Evolutionary conservation across 176 grass and related monocot species (phyloP).

Genomic region (Thinopyrum elongatum): DNA sequence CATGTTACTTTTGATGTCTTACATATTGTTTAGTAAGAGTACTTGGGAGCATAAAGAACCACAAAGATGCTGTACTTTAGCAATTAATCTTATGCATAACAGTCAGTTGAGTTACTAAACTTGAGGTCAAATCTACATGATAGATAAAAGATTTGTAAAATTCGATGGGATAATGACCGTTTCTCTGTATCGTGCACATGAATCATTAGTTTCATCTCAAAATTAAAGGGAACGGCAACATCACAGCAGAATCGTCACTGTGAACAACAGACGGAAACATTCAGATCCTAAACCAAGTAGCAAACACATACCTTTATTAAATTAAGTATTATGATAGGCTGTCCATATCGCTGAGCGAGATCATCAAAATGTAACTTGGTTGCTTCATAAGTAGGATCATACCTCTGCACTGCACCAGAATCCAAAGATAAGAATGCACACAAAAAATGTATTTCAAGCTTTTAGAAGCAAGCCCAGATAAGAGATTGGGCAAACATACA

Average conservation of each 20-base stretch:
- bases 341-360: slow-evolving; percentile 78
- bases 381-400: slow-evolving; percentile 97
- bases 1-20: slow-evolving; percentile 11
- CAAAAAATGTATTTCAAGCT: slow-evolving; percentile 7
- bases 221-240: background rate
- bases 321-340: slow-evolving; percentile 98
- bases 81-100: background rate
- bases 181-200: background rate
- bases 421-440: slow-evolving; percentile 22
- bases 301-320: slow-evolving; percentile 74
- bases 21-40: background rate
- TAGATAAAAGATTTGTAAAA: background rate
- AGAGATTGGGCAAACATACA: background rate
- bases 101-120: background rate
- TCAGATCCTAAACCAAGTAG: slow-evolving; percentile 17
- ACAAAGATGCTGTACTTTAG: background rate
- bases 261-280: background rate
- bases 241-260: background rate
- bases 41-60: slow-evolving; percentile 10
- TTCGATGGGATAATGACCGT: background rate
- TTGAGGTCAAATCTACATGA: background rate
- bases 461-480: slow-evolving; percentile 11
- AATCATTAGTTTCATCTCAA: slow-evolving; percentile 11
- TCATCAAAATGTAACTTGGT: slow-evolving; percentile 97
- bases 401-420: slow-evolving; percentile 87